Evolutionary conservation across 345 rosid species (phyloP).

Genomic region (Pistacia atlantica): DNA sequence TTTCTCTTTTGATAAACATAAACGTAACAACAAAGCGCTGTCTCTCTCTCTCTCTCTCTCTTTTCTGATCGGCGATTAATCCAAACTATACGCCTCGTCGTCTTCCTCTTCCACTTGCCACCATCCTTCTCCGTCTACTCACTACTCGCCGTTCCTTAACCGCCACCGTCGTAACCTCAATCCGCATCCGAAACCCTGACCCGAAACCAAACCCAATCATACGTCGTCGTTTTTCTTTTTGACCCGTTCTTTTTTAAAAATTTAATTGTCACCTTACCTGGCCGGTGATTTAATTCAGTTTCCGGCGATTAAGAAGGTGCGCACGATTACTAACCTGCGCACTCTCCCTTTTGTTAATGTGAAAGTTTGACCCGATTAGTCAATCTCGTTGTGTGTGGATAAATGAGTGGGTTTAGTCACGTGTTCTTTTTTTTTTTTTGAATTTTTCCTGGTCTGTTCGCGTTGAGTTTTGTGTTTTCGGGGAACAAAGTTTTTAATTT

Average conservation of each 20-base stretch:
- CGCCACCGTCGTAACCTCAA: conserved; percentile 14
- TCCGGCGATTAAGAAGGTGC: conserved; percentile 61
- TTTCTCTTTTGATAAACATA: not conserved
- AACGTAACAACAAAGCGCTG: conserved; percentile 6
- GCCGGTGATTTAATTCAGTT: conserved; percentile 36
- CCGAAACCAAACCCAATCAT: conserved; percentile 20
- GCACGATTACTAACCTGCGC: conserved; percentile 52
- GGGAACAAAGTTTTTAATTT: conserved; percentile 20
- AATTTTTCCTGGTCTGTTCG: conserved; percentile 24
- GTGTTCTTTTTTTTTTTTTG: conserved; percentile 23
- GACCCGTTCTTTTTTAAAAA: conserved; percentile 1
- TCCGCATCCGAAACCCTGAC: conserved; percentile 15
- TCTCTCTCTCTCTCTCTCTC: conserved; percentile 19
- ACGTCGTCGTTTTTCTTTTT: conserved; percentile 21
- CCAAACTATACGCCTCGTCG: conserved; percentile 42
- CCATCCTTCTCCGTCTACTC: conserved; percentile 16
- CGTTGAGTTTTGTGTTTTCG: conserved; percentile 27
- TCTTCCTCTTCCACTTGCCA: conserved; percentile 38
- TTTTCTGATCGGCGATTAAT: conserved; percentile 59
- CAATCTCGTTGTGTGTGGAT: conserved; percentile 15
- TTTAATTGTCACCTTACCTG: conserved; percentile 17
- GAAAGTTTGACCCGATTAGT: conserved; percentile 30
- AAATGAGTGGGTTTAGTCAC: conserved; percentile 11
- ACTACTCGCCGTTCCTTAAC: not conserved
- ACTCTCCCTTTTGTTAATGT: conserved; percentile 23